Evolutionary conservation across 257 asterid genomes (phyloP).

Genomic region (Nicotiana benthamiana): DNA sequence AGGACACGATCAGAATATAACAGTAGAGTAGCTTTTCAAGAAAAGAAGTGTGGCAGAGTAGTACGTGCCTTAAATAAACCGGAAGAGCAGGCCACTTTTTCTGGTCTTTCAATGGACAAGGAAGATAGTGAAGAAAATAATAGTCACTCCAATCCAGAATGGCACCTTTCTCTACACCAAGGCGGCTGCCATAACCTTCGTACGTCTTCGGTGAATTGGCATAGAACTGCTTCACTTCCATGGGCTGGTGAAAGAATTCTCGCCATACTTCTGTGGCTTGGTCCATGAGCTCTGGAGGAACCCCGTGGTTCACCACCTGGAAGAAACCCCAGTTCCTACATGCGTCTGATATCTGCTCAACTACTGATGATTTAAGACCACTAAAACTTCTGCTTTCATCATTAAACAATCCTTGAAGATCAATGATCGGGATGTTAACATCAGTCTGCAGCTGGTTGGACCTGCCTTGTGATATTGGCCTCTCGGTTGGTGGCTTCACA

Average conservation of each 20-base stretch:
- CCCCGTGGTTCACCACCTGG: slow-evolving; percentile 75
- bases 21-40: neutral
- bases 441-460: neutral
- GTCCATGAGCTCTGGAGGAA: slow-evolving; percentile 48
- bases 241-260: slow-evolving; percentile 57
- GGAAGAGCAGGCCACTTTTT: slow-evolving; percentile 81
- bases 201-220: slow-evolving; percentile 69
- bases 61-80: slow-evolving; percentile 34
- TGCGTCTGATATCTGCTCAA: slow-evolving; percentile 33
- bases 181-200: slow-evolving; percentile 84
- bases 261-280: slow-evolving; percentile 57
- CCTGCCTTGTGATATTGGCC: slow-evolving; percentile 19
- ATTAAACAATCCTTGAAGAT: slow-evolving; percentile 24
- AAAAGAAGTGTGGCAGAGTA: neutral
- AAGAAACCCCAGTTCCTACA: slow-evolving; percentile 81
- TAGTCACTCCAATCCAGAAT: slow-evolving; percentile 89
- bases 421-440: slow-evolving; percentile 44
- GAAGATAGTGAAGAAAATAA: slow-evolving; percentile 63
- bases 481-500: slow-evolving; percentile 35
- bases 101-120: slow-evolving; percentile 50
- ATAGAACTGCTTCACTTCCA: slow-evolving; percentile 47
- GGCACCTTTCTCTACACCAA: slow-evolving; percentile 76
- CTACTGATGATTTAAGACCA: neutral
- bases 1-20: neutral
- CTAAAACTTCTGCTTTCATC: neutral